Conservation (phyloP, 2,329 filamentous ascomycete species). For the Fusarium transvaalense region DNA sequence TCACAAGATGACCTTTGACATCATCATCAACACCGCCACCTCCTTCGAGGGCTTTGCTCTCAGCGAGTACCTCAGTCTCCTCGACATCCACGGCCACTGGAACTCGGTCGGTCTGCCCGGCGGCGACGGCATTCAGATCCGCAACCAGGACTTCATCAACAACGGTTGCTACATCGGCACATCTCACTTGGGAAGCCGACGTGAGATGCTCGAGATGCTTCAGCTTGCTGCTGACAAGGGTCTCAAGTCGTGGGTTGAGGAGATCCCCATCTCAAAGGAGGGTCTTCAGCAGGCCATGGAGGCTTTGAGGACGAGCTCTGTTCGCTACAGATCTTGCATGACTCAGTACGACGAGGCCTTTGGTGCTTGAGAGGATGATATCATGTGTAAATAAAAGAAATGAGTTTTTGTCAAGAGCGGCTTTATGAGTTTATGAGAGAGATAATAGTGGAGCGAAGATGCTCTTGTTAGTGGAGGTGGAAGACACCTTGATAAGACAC, state of each 20-base stretch:
- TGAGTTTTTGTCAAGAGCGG: slow-evolving; percentile 16
- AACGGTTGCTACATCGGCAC: slow-evolving; percentile 81
- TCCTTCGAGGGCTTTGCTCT: slow-evolving; percentile 77
- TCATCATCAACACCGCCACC: slow-evolving; percentile 81
- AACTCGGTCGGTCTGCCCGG: slow-evolving; percentile 85
- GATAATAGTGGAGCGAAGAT: slow-evolving; percentile 31
- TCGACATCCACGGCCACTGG: slow-evolving; percentile 86
- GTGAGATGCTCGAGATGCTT: slow-evolving; percentile 79
- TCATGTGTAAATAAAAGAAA: slow-evolving; percentile 6
- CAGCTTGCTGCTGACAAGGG: slow-evolving; percentile 77
- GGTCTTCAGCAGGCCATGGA: slow-evolving; percentile 77
- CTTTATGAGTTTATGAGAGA: slow-evolving; percentile 17
- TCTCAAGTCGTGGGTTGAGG: slow-evolving; percentile 77
- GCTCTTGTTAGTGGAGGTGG: slow-evolving; percentile 16
- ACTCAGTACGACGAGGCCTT: slow-evolving; percentile 78
- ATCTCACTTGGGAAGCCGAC: slow-evolving; percentile 77
- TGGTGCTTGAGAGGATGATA: slow-evolving; percentile 56
- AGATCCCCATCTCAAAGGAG: slow-evolving; percentile 78
- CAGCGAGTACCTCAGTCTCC: slow-evolving; percentile 77
- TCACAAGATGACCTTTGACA: slow-evolving; percentile 75
- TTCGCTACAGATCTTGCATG: slow-evolving; percentile 82
- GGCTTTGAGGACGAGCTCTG: slow-evolving; percentile 76
- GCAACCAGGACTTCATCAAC: slow-evolving; percentile 78
- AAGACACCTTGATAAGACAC: slow-evolving; percentile 44
- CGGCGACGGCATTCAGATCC: slow-evolving; percentile 77